These are phyloP conservation scores for Kandelia obovata DNA, from an alignment of 345 rosid species.

Conservation along the genomic window DNA sequence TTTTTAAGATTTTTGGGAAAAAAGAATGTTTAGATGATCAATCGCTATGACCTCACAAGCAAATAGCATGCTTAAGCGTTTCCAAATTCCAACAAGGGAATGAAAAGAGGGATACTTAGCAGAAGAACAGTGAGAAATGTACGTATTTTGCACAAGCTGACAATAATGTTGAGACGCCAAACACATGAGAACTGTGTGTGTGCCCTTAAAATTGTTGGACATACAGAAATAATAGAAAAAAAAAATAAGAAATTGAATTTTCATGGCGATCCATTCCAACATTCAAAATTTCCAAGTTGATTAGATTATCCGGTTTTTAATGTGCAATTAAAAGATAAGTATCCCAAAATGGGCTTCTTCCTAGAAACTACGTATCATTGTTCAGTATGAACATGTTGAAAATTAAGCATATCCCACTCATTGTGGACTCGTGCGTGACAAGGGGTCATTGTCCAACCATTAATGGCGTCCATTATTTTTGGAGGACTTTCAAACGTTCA, in stretches of 20 bases:
- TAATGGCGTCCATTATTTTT: conserved; percentile 18
- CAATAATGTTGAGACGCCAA: no score
- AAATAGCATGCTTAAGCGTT: no score
- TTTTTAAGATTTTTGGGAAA: no score
- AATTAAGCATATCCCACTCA: neutral
- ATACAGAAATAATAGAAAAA: neutral
- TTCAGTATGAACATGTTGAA: conserved; percentile 1
- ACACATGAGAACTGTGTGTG: no score
- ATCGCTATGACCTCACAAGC: no score
- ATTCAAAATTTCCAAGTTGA: neutral
- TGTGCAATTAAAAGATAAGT: conserved; percentile 2
- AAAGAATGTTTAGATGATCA: no score
- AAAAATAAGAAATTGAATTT: neutral
- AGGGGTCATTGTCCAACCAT: neutral
- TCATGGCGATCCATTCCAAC: neutral
- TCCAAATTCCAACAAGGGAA: no score
- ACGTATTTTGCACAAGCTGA: no score
- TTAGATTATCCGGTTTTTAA: no score
- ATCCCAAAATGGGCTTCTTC: conserved; percentile 22
- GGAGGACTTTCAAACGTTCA: conserved; percentile 26
- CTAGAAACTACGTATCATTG: conserved; percentile 23
- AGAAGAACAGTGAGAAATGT: no score
- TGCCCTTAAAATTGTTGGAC: no score
- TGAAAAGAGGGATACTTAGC: no score
- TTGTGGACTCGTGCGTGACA: neutral